Evolutionary conservation across 148 eudicot genomes (phyloP).

Genomic region (Euryodendron excelsum): DNA sequence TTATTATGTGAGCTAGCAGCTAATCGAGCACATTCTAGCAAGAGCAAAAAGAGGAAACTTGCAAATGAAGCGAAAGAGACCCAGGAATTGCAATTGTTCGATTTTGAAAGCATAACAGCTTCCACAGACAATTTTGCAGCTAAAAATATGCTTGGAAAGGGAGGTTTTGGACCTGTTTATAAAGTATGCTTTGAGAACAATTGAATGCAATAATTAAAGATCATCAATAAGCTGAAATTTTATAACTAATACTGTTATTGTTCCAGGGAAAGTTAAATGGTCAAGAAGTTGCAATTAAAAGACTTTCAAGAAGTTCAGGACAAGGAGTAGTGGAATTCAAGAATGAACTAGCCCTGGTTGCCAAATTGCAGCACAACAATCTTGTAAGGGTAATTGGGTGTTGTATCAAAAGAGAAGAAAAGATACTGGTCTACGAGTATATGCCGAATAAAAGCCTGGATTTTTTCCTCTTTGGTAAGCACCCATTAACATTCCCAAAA

Average conservation of each 20-base stretch:
- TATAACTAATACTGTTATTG: no score
- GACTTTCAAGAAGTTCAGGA: slow-evolving; percentile 28
- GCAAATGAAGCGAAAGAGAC: no score
- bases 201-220: no score
- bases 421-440: slow-evolving; percentile 21
- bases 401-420: slow-evolving; percentile 21
- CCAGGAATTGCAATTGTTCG: slow-evolving; percentile 28
- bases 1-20: slow-evolving; percentile 18
- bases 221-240: no score
- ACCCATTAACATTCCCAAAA: background rate
- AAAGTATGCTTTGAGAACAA: no score
- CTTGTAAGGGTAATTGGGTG: slow-evolving; percentile 25
- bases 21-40: background rate
- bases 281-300: slow-evolving; percentile 13
- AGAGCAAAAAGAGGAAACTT: no score
- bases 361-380: slow-evolving; percentile 29
- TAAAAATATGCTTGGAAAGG: slow-evolving; percentile 35
- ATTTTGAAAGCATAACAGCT: slow-evolving; percentile 24
- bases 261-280: slow-evolving; percentile 7
- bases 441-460: slow-evolving; percentile 25
- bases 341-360: slow-evolving; percentile 23
- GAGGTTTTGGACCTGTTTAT: slow-evolving; percentile 49
- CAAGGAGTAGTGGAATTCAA: slow-evolving; percentile 28
- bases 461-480: slow-evolving; percentile 22
- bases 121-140: slow-evolving; percentile 38